Evolutionary conservation across 2,329 filamentous ascomycete species (phyloP), one percentile per base, ranked within the genome.

Genomic region (Incumbomyces lentus): DNA sequence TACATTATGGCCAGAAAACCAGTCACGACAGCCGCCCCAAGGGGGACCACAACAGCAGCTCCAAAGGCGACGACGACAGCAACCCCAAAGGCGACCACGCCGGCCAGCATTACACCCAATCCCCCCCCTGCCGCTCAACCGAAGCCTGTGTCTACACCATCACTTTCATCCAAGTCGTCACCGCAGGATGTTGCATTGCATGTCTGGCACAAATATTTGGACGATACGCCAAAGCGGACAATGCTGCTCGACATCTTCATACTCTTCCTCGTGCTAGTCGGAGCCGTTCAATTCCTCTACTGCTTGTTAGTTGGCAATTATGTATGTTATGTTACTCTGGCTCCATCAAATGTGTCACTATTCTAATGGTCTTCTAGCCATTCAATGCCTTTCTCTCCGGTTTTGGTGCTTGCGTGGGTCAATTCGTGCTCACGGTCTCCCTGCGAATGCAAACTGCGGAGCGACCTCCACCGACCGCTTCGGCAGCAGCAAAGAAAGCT

Each of bases 351-450:
- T 14, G 13, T 17, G 35, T 36, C 16, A 10, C 26, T 8, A 33
- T 37, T 17, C 45, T 46, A 30, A 47, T 37, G 26, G 44, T 5
- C 43, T 17, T 40, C 40, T 61, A 96, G 90, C 92, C 92, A 8
- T 98, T 98, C 75, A 98, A 98, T 66, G 92, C 93, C 54, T 98
- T 98, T 72, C 79, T 98, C 29, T 86, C 89, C 29, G 93, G 92
- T 40, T 98, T 98, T 72, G 82, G 80, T 51, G 87, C 90, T 13
- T 92, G 90, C 1, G 90, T 98, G 53, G 92, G 92, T 52, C 92
- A 98, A 65, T 98, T 98, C 65, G 92, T 98, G 52, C 79, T 98
- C 57, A 95, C 92, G 42, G 86, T 87, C 73, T 81, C 61, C 71
- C 72, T 98, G 58, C 81, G 92, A 53, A 94, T 96, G 67, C 92